Base-by-base conservation (phyloP, 257 asterid genomes). In the Agastache rugosa region DNA sequence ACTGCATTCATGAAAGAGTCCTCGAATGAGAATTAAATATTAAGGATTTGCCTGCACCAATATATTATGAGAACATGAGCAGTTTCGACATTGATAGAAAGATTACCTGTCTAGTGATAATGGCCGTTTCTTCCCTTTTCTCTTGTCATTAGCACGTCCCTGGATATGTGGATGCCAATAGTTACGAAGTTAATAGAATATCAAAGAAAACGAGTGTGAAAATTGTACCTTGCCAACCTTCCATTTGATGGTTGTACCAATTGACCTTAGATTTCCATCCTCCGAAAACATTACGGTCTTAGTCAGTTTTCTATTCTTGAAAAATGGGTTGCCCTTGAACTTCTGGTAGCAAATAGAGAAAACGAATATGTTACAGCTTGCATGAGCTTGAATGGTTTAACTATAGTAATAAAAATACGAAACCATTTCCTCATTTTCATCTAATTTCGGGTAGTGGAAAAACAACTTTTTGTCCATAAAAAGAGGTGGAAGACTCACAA, bases 291-390 rank as follows among this genome's bases (percentile, higher is more conserved):
- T 77, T 60, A 82, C 79, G 20, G 86, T 84, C 86, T 85, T 89
- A 1, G 59, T 76, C 60, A 89, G 82, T 77, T 83, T 77, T 31
- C 73, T 44, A 69, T 85, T 91, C 53, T 76, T 83, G 62, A 89
- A 87, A 58, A 70, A 87, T 5, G 86, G 92, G 75, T 89, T 89
- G 19, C 75, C 78, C 83, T 84, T 85, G 83, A 89, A 89, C n/a
- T 73, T 72, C 96, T 85, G 87, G 61, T 69, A 82, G 62, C 75
- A 34, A 60, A 68, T 23, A 71, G 58, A 15, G 45, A 45, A 77
- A 54, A 71, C 34, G 44, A 63, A 48, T 14, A 15, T 22, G 41
- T 35, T 35, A 45, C 23, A 42, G 14, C 29, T 17, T 20, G 47
- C 44, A 20, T 45, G 56, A 10, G 44, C 5, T 41, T 22, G 65